These are phyloP conservation scores for Russula griseocarnosa DNA, from an alignment of 768 basidiomycete genomes.

Conservation along the genomic window DNA sequence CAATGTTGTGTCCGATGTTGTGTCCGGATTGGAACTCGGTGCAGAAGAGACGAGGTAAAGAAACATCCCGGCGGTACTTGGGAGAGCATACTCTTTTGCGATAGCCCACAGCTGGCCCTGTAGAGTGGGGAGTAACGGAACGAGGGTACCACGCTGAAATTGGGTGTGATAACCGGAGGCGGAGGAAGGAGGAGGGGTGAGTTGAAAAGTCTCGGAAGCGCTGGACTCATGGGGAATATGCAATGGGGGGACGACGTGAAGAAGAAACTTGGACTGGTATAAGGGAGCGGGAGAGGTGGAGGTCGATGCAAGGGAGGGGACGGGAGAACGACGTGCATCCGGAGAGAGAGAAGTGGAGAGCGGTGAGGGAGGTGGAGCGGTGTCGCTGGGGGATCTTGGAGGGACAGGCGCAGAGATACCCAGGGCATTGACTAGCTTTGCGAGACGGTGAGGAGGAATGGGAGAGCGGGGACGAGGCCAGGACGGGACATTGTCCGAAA, in stretches of 20 bases:
- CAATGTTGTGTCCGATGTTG: slow-evolving; percentile 29
- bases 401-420: slow-evolving; percentile 76
- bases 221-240: slow-evolving; percentile 65
- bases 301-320: slow-evolving; percentile 39
- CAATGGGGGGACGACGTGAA: slow-evolving; percentile 79
- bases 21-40: slow-evolving; percentile 22
- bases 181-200: slow-evolving; percentile 49
- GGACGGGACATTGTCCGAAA: slow-evolving; percentile 29
- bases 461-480: slow-evolving; percentile 71
- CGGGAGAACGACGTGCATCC: slow-evolving; percentile 34
- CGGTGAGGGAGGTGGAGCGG: slow-evolving; percentile 19
- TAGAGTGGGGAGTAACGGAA: slow-evolving; percentile 80
- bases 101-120: slow-evolving; percentile 82
- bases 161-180: slow-evolving; percentile 77
- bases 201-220: slow-evolving; percentile 41
- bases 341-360: slow-evolving; percentile 24
- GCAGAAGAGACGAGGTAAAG: slow-evolving; percentile 67
- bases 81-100: slow-evolving; percentile 89
- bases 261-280: slow-evolving; percentile 60
- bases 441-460: slow-evolving; percentile 69
- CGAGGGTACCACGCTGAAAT: slow-evolving; percentile 79
- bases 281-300: slow-evolving; percentile 37
- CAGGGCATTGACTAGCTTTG: slow-evolving; percentile 80
- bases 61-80: slow-evolving; percentile 76
- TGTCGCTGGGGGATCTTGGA: slow-evolving; percentile 31